These are phyloP conservation scores for Coniferiporia sulphurascens DNA, from an alignment of 1,284 basidiomycete species.

Conservation along the genomic window DNA sequence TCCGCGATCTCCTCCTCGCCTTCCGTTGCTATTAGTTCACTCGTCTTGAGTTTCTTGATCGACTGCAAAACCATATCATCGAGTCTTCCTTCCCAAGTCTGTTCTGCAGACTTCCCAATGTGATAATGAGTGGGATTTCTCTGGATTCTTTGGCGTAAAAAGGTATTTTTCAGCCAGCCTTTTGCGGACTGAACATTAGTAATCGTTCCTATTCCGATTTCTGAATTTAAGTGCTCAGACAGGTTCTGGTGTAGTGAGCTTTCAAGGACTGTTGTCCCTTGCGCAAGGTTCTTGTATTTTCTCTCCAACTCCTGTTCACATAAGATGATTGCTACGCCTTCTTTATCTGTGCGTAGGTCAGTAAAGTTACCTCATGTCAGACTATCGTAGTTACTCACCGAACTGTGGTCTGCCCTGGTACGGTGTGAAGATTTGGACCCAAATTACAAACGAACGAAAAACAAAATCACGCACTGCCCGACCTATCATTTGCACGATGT, in stretches of 20 bases:
- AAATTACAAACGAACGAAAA: not conserved
- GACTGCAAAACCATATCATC: constrained; percentile 70
- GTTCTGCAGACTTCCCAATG: constrained; percentile 49
- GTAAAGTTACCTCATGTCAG: not conserved
- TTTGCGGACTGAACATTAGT: constrained; percentile 61
- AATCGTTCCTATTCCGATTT: constrained; percentile 84
- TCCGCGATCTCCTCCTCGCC: constrained; percentile 32
- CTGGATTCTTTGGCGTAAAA: constrained; percentile 78
- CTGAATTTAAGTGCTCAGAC: constrained; percentile 88
- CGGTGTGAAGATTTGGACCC: not conserved
- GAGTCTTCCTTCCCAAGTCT: constrained; percentile 65
- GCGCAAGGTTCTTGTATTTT: constrained; percentile 64
- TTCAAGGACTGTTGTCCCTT: constrained; percentile 72
- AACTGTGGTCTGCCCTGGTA: constrained; percentile 90
- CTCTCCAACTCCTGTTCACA: constrained; percentile 69
- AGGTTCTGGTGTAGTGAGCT: constrained; percentile 82
- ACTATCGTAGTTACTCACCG: constrained; percentile 39
- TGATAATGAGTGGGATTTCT: constrained; percentile 79
- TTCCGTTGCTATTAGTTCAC: constrained; percentile 47
- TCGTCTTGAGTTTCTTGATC: constrained; percentile 51
- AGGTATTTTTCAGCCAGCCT: constrained; percentile 77
- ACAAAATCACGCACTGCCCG: constrained; percentile 49
- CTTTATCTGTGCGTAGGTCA: constrained; percentile 50
- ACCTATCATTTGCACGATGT: constrained; percentile 83
- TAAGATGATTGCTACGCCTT: constrained; percentile 74